Base-by-base conservation (phyloP, 441 rosid species). In the Pelargonium cotyledonis region DNA sequence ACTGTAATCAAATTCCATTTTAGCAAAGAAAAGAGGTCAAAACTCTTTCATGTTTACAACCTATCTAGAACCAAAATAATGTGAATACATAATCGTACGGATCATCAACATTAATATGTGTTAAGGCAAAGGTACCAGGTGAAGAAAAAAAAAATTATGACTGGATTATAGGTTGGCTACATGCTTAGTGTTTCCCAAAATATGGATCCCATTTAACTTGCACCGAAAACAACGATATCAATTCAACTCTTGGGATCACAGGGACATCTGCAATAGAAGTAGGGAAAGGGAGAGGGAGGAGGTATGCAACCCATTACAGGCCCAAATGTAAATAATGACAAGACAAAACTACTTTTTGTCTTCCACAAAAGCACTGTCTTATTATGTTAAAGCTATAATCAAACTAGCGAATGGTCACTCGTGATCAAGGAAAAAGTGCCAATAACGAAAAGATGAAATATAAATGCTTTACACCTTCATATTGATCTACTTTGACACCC, bases 1-100 rank as follows among this genome's bases (percentile, higher is more conserved):
- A 86, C 99, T 95, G 89, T 49, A 46, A 76, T 73, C 65, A 76
- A 74, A 57, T 58, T 63, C 19, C 63, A 73, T 69, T 76, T 75
- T 62, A 79, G 85, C 62, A 57, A 60, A 11, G n/a, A 19, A 60
- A 60, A 60, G 19, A 60, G 63, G 26, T 10, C 6, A 60, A 60
- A 21, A 60, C 63, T 10, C 2, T 14, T 60, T 23, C 63, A 23
- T 60, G 31, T 21, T 60, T 3, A 11, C 63, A 60, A 60, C 26
- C 63, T 60, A 60, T 60, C 63, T 31, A 60, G 63, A 60, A 23
- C 63, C 63, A 60, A 23, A 35, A 60, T 60, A 60, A 60, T 60
- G 35, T 9, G 19, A 19, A 60, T 23, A 60, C 6, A 35, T 35
- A 35, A 35, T 35, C 7, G 40, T 0, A 31, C 3, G 5, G 35